These are phyloP conservation scores for Pezicula neosporulosa DNA, from an alignment of 2,329 filamentous ascomycete species.

Conservation along the genomic window DNA sequence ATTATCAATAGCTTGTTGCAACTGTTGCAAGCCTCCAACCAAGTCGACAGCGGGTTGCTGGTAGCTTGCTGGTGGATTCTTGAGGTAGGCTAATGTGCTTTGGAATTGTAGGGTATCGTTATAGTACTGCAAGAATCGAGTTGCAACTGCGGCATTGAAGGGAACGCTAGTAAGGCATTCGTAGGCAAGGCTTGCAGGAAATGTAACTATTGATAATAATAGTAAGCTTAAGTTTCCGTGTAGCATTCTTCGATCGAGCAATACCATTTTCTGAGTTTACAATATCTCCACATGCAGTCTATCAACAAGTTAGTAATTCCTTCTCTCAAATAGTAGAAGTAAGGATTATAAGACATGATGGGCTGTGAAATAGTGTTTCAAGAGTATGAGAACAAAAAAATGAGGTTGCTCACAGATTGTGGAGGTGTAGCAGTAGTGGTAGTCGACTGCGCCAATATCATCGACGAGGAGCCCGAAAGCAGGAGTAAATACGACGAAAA, in stretches of 20 bases:
- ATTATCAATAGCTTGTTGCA: slow-evolving; percentile 35
- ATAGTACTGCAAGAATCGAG: slow-evolving; percentile 39
- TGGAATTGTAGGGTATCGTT: slow-evolving; percentile 36
- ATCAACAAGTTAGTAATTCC: background rate
- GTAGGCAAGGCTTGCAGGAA: slow-evolving; percentile 27
- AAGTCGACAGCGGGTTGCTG: slow-evolving; percentile 45
- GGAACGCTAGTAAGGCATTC: slow-evolving; percentile 41
- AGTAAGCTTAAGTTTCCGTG: background rate
- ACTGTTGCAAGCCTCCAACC: slow-evolving; percentile 36
- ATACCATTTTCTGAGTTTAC: slow-evolving; percentile 7
- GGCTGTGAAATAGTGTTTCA: no score
- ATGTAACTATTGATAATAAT: background rate
- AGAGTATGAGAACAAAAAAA: no score
- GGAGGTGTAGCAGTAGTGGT: no score
- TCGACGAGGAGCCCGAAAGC: no score
- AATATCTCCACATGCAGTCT: slow-evolving; percentile 15
- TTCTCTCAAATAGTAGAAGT: no score
- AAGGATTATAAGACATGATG: no score
- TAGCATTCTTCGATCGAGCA: background rate
- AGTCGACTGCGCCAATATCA: no score
- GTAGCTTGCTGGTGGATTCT: slow-evolving; percentile 47
- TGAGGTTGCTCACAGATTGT: no score
- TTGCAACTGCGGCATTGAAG: slow-evolving; percentile 39
- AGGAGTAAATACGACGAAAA: no score
- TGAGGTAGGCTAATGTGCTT: slow-evolving; percentile 31